Conservation (phyloP, 225 moss, liverwort and hornwort species). For the Ulota crispa region DNA sequence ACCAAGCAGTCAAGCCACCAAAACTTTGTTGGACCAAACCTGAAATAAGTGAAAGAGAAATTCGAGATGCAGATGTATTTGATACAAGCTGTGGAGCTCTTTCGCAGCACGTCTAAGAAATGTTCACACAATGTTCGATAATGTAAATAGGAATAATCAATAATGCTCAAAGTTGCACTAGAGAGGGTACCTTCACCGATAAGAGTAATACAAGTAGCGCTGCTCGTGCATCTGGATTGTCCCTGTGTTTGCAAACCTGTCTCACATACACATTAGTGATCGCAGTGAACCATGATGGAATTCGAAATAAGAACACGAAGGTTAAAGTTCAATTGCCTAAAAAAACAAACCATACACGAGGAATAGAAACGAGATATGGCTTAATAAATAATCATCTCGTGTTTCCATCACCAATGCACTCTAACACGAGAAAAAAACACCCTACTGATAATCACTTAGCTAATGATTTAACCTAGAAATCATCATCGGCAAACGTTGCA, state of each 20-base stretch:
- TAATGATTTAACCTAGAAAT: background rate
- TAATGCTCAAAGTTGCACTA: background rate
- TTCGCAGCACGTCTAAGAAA: background rate
- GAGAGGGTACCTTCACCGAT: constrained; percentile 55
- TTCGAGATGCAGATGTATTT: background rate
- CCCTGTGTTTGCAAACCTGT: constrained; percentile 49
- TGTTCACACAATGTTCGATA: background rate
- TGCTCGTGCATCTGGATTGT: constrained; percentile 44
- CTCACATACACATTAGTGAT: constrained; percentile 11
- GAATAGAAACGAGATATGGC: background rate
- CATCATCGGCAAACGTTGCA: background rate
- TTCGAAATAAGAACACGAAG: background rate
- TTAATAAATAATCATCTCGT: background rate
- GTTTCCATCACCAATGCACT: background rate
- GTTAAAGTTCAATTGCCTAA: background rate
- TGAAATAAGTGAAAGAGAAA: background rate
- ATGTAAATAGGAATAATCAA: background rate
- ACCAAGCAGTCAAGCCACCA: constrained; percentile 24
- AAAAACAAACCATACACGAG: background rate
- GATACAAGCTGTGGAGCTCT: background rate
- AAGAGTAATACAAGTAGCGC: constrained; percentile 51
- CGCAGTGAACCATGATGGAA: background rate
- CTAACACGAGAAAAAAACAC: background rate
- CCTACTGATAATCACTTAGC: background rate
- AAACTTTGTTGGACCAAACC: background rate